phyloP scores from a whole-genome alignment of 2,329 filamentous ascomycete species.

The Botrytis porri region DNA sequence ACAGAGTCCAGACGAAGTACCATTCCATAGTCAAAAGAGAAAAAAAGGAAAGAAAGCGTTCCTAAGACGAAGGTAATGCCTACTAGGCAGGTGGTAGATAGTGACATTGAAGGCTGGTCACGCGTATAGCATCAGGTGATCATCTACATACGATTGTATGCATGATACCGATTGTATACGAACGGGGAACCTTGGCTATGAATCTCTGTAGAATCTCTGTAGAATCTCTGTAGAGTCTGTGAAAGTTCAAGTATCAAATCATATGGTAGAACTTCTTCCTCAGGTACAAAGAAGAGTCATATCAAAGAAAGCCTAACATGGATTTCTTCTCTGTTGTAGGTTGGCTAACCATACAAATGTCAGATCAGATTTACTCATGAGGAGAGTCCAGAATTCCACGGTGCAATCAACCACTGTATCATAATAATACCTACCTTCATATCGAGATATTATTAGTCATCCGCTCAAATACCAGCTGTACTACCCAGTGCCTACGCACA shows the following conservation, averaged over 20 bases:
- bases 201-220: background rate
- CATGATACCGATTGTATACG: background rate
- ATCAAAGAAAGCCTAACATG: background rate
- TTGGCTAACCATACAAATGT: background rate
- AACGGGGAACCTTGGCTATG: background rate
- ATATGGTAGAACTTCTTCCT: background rate
- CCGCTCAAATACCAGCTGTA: background rate
- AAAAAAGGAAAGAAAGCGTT: background rate
- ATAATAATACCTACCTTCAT: background rate
- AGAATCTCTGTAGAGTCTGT: background rate
- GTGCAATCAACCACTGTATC: background rate
- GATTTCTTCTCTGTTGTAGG: background rate
- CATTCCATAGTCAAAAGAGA: background rate
- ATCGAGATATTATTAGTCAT: background rate
- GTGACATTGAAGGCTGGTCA: background rate
- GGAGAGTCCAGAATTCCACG: background rate
- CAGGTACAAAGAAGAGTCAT: conserved; percentile 1
- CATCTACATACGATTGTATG: background rate
- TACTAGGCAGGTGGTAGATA: background rate
- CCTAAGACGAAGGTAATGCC: background rate
- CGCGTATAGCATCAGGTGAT: background rate
- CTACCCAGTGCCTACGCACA: no score
- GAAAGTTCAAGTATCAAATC: background rate
- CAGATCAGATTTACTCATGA: background rate
- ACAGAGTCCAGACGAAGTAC: no score